These are phyloP conservation scores for Cinnamomum chago DNA, from an alignment of 164 flowering plant genomes.

Conservation along the genomic window DNA sequence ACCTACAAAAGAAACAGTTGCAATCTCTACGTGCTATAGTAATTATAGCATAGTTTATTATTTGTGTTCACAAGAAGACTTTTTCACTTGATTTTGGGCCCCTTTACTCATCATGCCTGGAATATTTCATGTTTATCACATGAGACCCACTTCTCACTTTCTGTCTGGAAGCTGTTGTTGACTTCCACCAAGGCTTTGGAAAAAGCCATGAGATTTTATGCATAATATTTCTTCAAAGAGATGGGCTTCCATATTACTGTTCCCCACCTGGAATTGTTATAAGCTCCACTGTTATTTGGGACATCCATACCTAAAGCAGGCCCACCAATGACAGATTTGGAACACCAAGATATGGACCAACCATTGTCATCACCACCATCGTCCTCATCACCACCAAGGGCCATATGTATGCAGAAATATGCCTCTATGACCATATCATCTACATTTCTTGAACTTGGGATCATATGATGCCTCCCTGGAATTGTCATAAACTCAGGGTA, in stretches of 20 bases:
- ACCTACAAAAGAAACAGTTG: background rate
- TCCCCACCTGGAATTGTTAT: background rate
- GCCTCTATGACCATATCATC: too few species aligned
- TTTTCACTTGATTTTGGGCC: constrained; percentile 20
- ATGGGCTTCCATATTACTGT: background rate
- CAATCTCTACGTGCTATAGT: background rate
- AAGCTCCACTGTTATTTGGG: background rate
- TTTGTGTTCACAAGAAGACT: constrained; percentile 7
- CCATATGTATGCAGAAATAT: too few species aligned
- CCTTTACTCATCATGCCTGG: constrained; percentile 52
- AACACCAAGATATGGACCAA: too few species aligned
- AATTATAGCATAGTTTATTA: background rate
- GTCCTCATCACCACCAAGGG: too few species aligned
- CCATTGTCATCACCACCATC: too few species aligned
- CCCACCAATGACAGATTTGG: too few species aligned
- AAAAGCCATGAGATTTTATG: constrained; percentile 7
- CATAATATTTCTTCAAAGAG: background rate
- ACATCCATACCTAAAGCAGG: too few species aligned
- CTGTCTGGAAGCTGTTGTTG: constrained; percentile 63
- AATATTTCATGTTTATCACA: constrained; percentile 39
- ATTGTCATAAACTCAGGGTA: too few species aligned
- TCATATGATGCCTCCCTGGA: too few species aligned
- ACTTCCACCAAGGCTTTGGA: constrained; percentile 22
- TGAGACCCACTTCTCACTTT: constrained; percentile 48
- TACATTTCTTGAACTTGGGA: too few species aligned